These are phyloP conservation scores for Verticillium albo-atrum DNA, from an alignment of 2,329 filamentous ascomycete genomes.

Conservation along the genomic window DNA sequence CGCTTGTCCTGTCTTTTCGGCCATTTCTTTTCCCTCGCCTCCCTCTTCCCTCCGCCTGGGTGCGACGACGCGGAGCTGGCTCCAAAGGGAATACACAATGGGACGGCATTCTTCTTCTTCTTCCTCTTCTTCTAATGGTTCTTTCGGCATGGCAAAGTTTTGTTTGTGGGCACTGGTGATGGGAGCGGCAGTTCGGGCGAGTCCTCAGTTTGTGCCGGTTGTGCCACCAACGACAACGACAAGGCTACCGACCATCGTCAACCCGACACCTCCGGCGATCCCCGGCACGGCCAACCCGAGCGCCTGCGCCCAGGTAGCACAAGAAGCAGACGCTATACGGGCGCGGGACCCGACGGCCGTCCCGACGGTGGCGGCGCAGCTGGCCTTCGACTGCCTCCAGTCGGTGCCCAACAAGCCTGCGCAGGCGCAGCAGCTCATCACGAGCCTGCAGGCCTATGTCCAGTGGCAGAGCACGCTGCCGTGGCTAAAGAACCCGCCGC, in stretches of 20 bases:
- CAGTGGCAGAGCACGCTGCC: slow-evolving; percentile 44
- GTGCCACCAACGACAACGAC: neutral
- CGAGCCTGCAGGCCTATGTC: slow-evolving; percentile 34
- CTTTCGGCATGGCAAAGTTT: neutral
- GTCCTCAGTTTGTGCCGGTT: neutral
- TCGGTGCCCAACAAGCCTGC: slow-evolving; percentile 32
- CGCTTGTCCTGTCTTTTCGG: neutral
- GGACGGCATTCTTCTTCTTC: neutral
- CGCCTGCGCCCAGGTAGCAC: slow-evolving; percentile 17
- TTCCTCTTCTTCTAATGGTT: neutral
- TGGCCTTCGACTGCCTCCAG: slow-evolving; percentile 31
- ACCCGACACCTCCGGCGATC: neutral
- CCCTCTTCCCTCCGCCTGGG: neutral
- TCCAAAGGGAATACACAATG: neutral
- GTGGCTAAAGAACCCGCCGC: slow-evolving; percentile 46
- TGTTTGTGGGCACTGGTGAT: neutral
- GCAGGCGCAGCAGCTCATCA: slow-evolving; percentile 27
- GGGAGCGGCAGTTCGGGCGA: neutral
- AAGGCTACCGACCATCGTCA: neutral
- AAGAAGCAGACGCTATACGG: slow-evolving; percentile 7
- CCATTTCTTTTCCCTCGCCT: neutral
- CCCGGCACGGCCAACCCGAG: slow-evolving; percentile 6
- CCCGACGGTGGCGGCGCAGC: slow-evolving; percentile 27
- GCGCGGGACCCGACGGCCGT: slow-evolving; percentile 17
- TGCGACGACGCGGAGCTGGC: neutral